Evolutionary conservation across 2,329 filamentous ascomycete species (phyloP).

Genomic region (Septoria petroselini): DNA sequence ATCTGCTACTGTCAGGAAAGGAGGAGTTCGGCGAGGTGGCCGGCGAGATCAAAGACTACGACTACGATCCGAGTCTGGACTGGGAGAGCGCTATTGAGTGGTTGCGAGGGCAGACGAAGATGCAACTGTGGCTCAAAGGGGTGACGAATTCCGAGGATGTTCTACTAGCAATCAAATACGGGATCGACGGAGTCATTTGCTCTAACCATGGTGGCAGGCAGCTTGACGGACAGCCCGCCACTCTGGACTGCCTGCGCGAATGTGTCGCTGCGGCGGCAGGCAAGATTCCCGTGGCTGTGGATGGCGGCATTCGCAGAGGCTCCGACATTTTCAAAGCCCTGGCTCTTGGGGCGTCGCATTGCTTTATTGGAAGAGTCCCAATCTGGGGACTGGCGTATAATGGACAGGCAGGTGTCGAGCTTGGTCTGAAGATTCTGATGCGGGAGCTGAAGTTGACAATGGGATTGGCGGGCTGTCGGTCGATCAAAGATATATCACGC

Average conservation of each 20-base stretch:
- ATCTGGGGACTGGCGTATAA: conserved; percentile 61
- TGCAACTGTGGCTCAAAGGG: conserved; percentile 50
- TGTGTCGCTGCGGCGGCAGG: conserved; percentile 67
- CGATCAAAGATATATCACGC: conserved; percentile 16
- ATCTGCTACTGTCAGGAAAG: conserved; percentile 30
- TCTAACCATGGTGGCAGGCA: conserved; percentile 95
- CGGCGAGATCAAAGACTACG: conserved; percentile 29
- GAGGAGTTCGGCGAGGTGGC: conserved; percentile 29
- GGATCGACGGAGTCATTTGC: conserved; percentile 74
- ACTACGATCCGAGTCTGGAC: conserved; percentile 37
- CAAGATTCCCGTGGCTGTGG: conserved; percentile 61
- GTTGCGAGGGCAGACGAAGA: conserved; percentile 46
- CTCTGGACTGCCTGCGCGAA: conserved; percentile 88
- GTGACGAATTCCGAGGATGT: conserved; percentile 42
- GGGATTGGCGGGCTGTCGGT: conserved; percentile 37
- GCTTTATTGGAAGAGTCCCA: neutral
- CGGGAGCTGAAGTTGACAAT: conserved; percentile 41
- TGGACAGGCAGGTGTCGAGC: conserved; percentile 38
- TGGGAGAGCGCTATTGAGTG: conserved; percentile 52
- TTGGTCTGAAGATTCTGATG: conserved; percentile 45
- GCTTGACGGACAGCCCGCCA: conserved; percentile 84
- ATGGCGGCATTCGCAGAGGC: conserved; percentile 82
- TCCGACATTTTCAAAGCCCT: conserved; percentile 95
- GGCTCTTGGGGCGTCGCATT: conserved; percentile 72
- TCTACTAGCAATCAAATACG: conserved; percentile 43